Evolutionary conservation across 495 filamentous ascomycete species (phyloP).

Genomic region (Lasiosphaeria ovina): DNA sequence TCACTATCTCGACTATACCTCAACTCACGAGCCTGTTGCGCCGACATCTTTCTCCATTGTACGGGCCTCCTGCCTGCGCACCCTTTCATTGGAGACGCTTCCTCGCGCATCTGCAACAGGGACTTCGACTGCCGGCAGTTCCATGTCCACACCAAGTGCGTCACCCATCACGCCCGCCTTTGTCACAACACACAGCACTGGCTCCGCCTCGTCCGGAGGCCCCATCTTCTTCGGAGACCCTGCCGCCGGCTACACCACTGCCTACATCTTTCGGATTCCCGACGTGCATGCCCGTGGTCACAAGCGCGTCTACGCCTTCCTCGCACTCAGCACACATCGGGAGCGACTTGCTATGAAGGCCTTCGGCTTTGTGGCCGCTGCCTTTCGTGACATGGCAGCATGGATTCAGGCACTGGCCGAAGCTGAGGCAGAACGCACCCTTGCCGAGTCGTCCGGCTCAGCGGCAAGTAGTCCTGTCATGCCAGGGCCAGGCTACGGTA

Average conservation of each 20-base stretch:
- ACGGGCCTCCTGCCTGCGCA: constrained; percentile 80
- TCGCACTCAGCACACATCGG: constrained; percentile 73
- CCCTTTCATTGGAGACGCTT: constrained; percentile 79
- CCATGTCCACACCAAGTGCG: constrained; percentile 35
- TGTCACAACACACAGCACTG: constrained; percentile 52
- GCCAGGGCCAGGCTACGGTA: constrained; percentile 29
- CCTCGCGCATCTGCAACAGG: constrained; percentile 57
- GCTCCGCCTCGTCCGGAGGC: constrained; percentile 53
- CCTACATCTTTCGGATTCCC: constrained; percentile 85
- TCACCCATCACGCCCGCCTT: constrained; percentile 36
- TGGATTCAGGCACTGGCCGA: constrained; percentile 64
- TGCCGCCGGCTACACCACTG: constrained; percentile 80
- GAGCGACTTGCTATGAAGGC: constrained; percentile 71
- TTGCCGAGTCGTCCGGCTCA: constrained; percentile 40
- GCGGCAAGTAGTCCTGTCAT: constrained; percentile 32
- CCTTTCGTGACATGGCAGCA: constrained; percentile 74
- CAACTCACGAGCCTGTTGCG: constrained; percentile 75
- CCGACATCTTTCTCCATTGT: constrained; percentile 77
- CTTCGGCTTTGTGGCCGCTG: constrained; percentile 68
- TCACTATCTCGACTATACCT: constrained; percentile 83
- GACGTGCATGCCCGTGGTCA: constrained; percentile 86
- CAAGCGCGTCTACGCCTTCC: constrained; percentile 80
- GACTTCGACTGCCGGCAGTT: constrained; percentile 23
- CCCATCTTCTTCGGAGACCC: constrained; percentile 86
- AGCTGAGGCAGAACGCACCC: constrained; percentile 55